A percentile compares a stretch with the other conserved stretches of the same genome.
Conservation (phyloP, 148 eudicot species). For the Chenopodium album region DNA sequence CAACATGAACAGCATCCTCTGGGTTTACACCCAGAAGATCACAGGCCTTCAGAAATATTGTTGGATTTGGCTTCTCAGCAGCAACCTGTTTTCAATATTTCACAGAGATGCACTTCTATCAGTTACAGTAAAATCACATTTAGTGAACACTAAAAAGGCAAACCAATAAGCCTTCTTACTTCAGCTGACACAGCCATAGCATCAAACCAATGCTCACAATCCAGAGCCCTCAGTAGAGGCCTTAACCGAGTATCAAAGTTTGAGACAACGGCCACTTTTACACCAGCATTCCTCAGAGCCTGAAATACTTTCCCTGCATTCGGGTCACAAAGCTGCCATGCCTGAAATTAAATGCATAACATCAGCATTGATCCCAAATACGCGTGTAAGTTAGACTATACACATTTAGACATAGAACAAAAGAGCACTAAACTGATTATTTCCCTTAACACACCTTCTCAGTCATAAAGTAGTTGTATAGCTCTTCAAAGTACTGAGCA, state of each 20-base stretch:
- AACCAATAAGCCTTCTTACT: constrained; percentile 38
- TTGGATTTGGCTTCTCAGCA: constrained; percentile 99
- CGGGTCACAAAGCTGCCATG: constrained; percentile 96
- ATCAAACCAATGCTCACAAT: constrained; percentile 99
- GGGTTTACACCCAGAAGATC: constrained; percentile 82
- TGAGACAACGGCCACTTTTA: constrained; percentile 86
- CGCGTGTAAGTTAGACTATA: background rate
- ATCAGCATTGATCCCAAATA: background rate
- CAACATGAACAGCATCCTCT: constrained; percentile 95
- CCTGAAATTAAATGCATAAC: constrained; percentile 32
- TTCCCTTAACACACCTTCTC: constrained; percentile 55
- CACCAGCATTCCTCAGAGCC: constrained; percentile 73
- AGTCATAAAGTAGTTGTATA: constrained; percentile 82
- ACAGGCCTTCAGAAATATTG: constrained; percentile 87
- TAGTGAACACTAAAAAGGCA: background rate
- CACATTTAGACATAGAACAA: background rate
- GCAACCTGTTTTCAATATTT: constrained; percentile 54
- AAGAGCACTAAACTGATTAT: background rate
- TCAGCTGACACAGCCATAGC: constrained; percentile 98
- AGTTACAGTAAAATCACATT: no score
- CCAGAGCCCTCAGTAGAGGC: constrained; percentile 74
- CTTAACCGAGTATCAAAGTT: constrained; percentile 88
- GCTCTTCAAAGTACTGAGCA: constrained; percentile 87
- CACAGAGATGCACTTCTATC: background rate
- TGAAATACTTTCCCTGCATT: constrained; percentile 84